Evolutionary conservation across 2,329 filamentous ascomycete species (phyloP), one percentile per base, ranked within the genome.

Genomic region (Mycocentrospora acerina): DNA sequence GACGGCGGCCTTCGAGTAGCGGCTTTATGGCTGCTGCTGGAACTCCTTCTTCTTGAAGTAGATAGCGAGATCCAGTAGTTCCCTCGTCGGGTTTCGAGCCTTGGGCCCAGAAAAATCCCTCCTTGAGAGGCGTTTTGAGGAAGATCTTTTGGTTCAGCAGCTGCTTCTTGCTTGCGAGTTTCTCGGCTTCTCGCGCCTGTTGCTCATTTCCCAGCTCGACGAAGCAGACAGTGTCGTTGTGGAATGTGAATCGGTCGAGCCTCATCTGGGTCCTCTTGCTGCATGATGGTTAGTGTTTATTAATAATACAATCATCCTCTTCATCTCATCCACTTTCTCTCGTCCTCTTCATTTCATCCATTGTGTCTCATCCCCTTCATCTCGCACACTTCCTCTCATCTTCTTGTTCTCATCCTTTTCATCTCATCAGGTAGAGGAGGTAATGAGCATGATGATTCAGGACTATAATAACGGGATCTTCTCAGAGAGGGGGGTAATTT

Each of bases 161-260:
- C 13, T n/a, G n/a, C n/a, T n/a, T n/a, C n/a, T n/a, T n/a, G 8
- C 55, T 22, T 14, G 57, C 32, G 6, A 24, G n/a, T 24, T 42
- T 3, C 8, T 48, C 15, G 7, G 45, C 47, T 38, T 40, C 39
- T n/a, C 48, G 15, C 4, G 40, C 53, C 44, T 61, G 46, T 27
- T 51, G 29, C 15, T 49, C 29, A 24, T 36, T 48, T 31, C 32
- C 43, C 6, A 59, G 32, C 19, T 59, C 46, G 7, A 55, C 28
- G 24, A 43, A 51, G n/a, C 46, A 51, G 16, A 22, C 35, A 3
- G 24, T 40, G 14, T 45, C 35, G 24, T 42, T 42, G 2, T 38
- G 25, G 29, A 55, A 56, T 7, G 36, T 48, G 40, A 56, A 59
- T 19, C 53, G 53, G 36, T 59, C 47, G 13, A 59, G 4, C n/a